These are phyloP conservation scores for Fonsecaea nubica DNA, from an alignment of 2,329 filamentous ascomycete species.

Conservation along the genomic window DNA sequence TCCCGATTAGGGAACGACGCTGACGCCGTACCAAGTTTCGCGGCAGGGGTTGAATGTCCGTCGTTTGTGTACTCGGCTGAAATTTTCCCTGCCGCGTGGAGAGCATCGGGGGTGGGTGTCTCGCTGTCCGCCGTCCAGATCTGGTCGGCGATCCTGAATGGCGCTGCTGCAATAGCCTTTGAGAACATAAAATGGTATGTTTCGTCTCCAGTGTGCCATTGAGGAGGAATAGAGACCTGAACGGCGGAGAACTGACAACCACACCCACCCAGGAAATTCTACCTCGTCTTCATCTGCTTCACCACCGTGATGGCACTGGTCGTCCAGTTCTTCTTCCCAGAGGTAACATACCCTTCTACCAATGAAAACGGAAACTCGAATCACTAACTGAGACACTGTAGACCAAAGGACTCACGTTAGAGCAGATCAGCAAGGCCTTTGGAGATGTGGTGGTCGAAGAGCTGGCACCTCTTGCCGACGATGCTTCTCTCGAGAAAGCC, in stretches of 20 bases:
- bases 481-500: background rate
- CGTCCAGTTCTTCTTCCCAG: slow-evolving; percentile 6
- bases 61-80: slow-evolving; percentile 12
- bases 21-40: slow-evolving; percentile 2
- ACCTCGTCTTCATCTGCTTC: slow-evolving; percentile 13
- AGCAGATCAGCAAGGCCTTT: slow-evolving; percentile 8
- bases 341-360: background rate
- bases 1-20: background rate
- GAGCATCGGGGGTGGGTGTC: slow-evolving; percentile 1
- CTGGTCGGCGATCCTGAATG: slow-evolving; percentile 2
- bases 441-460: slow-evolving; percentile 5
- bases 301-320: background rate
- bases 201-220: background rate
- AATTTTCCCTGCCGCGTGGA: slow-evolving; percentile 13
- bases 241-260: background rate
- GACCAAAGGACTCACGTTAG: slow-evolving; percentile 11
- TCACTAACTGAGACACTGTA: background rate
- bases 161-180: slow-evolving; percentile 9
- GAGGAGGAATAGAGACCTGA: background rate
- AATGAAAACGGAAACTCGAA: background rate
- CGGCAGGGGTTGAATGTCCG: slow-evolving; percentile 12
- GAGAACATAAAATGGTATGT: slow-evolving; percentile 4
- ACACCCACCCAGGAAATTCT: background rate
- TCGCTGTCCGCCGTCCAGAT: slow-evolving; percentile 9
- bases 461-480: background rate